Evolutionary conservation across 352 stramenopile genomes (phyloP).

Genomic region (Globisporangium carolinianum): DNA sequence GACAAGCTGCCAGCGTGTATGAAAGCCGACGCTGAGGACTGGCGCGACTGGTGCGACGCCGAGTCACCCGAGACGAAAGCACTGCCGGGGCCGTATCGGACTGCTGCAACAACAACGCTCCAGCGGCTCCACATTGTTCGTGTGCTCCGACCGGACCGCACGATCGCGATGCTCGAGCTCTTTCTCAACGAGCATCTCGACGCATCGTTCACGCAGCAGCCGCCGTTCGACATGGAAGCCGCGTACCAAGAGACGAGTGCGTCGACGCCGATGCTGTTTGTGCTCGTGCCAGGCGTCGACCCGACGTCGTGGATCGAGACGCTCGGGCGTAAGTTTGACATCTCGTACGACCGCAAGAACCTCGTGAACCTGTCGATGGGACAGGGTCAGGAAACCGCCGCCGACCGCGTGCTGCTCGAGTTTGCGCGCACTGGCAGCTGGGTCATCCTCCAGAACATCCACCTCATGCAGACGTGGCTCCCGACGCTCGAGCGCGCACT

Average conservation of each 20-base stretch:
- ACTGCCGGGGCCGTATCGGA: constrained; percentile 86
- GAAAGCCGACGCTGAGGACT: constrained; percentile 94
- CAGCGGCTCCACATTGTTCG: constrained; percentile 76
- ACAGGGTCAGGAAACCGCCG: constrained; percentile 77
- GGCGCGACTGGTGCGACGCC: constrained; percentile 91
- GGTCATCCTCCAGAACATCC: constrained; percentile 90
- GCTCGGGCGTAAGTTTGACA: constrained; percentile 77
- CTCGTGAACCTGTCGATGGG: constrained; percentile 87
- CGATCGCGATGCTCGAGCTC: constrained; percentile 56
- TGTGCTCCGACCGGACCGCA: constrained; percentile 77
- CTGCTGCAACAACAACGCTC: constrained; percentile 29
- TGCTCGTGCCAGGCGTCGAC: constrained; percentile 90
- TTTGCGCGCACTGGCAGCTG: constrained; percentile 77
- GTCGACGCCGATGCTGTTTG: constrained; percentile 90
- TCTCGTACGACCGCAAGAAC: constrained; percentile 70
- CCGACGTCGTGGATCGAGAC: constrained; percentile 78
- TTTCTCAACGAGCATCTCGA: constrained; percentile 62
- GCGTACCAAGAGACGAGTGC: constrained; percentile 86
- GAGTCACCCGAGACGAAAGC: constrained; percentile 86
- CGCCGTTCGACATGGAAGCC: constrained; percentile 83
- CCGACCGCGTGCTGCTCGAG: constrained; percentile 59
- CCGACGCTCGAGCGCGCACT: constrained; percentile 74
- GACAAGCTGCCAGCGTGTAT: constrained; percentile 92
- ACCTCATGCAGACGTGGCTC: constrained; percentile 90
- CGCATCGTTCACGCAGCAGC: constrained; percentile 66